Evolutionary conservation across 306 rosid species (phyloP).

Genomic region (Parietaria judaica): DNA sequence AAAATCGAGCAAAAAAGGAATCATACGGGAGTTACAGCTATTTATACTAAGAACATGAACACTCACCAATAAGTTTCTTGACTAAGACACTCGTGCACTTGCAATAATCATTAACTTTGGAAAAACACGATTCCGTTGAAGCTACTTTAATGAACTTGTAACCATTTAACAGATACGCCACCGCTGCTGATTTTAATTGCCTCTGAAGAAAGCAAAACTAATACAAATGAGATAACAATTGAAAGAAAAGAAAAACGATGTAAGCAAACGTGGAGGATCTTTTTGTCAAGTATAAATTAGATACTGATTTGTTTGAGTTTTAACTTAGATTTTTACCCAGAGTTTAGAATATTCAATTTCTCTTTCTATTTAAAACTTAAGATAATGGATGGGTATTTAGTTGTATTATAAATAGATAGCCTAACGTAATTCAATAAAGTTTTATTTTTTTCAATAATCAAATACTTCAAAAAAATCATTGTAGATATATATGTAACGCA

Average conservation of each 20-base stretch:
- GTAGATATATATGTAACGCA: background rate
- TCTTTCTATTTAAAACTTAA: no score
- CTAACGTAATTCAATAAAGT: no score
- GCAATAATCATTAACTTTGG: constrained; percentile 55
- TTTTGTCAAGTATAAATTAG: no score
- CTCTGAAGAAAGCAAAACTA: constrained; percentile 29
- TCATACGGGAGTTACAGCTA: background rate
- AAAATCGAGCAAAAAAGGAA: background rate
- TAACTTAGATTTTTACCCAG: no score
- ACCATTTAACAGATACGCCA: constrained; percentile 60
- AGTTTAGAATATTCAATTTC: no score
- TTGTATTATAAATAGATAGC: no score
- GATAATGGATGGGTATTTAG: no score
- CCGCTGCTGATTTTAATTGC: constrained; percentile 52
- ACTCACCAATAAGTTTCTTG: constrained; percentile 58
- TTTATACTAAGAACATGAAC: constrained; percentile 12
- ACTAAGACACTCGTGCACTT: constrained; percentile 42
- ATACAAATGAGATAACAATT: background rate
- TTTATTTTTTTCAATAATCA: no score
- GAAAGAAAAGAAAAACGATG: background rate
- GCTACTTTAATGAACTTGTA: constrained; percentile 61
- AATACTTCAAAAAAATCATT: background rate
- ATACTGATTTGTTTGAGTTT: no score
- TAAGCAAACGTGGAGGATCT: no score
- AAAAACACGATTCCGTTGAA: constrained; percentile 51